Evolutionary conservation across 352 stramenopile genomes (phyloP), one percentile per base, ranked within the genome.

Genomic region (Pythium aquatile): DNA sequence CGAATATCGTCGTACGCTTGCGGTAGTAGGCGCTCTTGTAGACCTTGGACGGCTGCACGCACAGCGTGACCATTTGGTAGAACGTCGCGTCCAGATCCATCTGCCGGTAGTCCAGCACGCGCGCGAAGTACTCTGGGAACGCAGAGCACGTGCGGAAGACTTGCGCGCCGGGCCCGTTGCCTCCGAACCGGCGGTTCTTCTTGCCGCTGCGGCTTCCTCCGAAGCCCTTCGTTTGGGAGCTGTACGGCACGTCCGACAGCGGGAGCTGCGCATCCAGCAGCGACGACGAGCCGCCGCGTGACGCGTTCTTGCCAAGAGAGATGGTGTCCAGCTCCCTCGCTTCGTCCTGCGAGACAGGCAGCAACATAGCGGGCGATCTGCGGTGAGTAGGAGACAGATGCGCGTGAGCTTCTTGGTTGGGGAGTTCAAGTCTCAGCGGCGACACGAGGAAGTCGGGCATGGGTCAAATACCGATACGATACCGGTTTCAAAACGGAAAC

Each of bases 81-180:
- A 93, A 94, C 2, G 87, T 94, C 28, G 85, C 85, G 62, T 96
- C 86, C 40, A 96, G 63, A 70, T 96, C 87, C 87, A 96, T 96
- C 63, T 96, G 87, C 58, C 82, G 79, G 67, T 91, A 90, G 73
- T 94, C 85, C 8, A 90, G 13, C 24, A 94, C 73, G 35, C 87
- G 85, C 55, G 80, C 68, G 57, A 94, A 88, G 74, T 96, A 96
- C 70, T 94, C 86, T 37, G 85, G 85, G 26, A 91, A 76, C 37
- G 75, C 75, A 29, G 85, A 91, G 63, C 83, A 91, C 14, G 81
- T 85, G 46, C 81, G 82, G 70, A 91, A 93, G 2, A 89, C 82
- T 40, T 85, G 73, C 33, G 64, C 64, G 51, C 57, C 64, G 10
- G 63, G 63, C 1, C 63, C 56, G 30, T 35, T 59, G 55, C 49